Evolutionary conservation across 2,329 filamentous ascomycete genomes (phyloP).

Genomic region (Didymella sp.): DNA sequence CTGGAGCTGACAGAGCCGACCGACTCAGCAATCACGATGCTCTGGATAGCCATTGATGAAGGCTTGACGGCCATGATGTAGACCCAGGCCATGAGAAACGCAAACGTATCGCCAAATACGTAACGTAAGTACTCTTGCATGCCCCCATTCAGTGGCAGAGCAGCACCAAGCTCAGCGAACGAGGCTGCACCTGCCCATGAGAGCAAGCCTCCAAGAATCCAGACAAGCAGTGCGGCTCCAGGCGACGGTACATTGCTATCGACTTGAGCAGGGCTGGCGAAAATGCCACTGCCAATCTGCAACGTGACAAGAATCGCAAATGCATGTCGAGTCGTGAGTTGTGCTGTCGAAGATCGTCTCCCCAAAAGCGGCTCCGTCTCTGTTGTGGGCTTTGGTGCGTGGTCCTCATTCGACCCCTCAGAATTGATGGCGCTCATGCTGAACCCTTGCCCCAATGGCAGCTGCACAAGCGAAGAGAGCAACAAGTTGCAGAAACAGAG

Average conservation of each 20-base stretch:
- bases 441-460: neutral
- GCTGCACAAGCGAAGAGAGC: neutral
- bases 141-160: conserved; percentile 69
- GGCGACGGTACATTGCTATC: conserved; percentile 70
- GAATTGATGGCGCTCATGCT: conserved; percentile 12
- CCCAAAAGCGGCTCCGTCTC: conserved; percentile 40
- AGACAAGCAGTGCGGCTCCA: conserved; percentile 64
- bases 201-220: conserved; percentile 67
- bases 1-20: conserved; percentile 57
- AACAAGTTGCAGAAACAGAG: neutral
- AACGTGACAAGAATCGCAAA: conserved; percentile 69
- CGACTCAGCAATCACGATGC: conserved; percentile 65
- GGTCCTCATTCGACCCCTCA: conserved; percentile 19
- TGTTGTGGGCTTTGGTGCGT: conserved; percentile 21
- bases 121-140: conserved; percentile 68
- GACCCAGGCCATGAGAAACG: conserved; percentile 70
- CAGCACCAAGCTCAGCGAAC: conserved; percentile 68
- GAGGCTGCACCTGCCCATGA: conserved; percentile 70
- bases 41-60: conserved; percentile 68
- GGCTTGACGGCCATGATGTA: conserved; percentile 72
- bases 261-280: conserved; percentile 69
- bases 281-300: conserved; percentile 70
- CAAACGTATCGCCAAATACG: conserved; percentile 66
- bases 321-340: conserved; percentile 48
- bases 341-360: conserved; percentile 27